These are phyloP conservation scores for Ceratobasidium sp. DNA, from an alignment of 1,284 basidiomycete genomes.

Conservation along the genomic window DNA sequence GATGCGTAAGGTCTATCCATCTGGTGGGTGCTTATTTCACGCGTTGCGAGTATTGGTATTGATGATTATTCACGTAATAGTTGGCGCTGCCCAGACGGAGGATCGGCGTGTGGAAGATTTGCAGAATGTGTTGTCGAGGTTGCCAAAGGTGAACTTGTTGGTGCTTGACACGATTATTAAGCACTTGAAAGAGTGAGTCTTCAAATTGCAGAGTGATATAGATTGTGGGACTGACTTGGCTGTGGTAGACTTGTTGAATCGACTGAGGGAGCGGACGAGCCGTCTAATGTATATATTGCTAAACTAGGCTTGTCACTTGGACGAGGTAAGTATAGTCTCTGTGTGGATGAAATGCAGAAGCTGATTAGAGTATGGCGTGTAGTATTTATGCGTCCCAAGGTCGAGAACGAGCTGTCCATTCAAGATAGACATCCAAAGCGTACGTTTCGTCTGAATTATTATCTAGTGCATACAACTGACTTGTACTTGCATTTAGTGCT, in stretches of 20 bases:
- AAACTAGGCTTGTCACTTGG: slow-evolving; percentile 90
- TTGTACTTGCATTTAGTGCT: slow-evolving; percentile 62
- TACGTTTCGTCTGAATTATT: slow-evolving; percentile 54
- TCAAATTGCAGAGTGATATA: slow-evolving; percentile 6
- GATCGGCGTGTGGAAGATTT: slow-evolving; percentile 72
- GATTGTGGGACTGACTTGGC: slow-evolving; percentile 8
- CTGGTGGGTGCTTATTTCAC: slow-evolving; percentile 53
- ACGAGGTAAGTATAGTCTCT: slow-evolving; percentile 67
- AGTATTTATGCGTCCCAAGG: slow-evolving; percentile 85
- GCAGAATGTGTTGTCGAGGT: slow-evolving; percentile 70
- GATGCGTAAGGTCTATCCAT: slow-evolving; percentile 82
- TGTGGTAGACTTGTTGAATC: slow-evolving; percentile 69
- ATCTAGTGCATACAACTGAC: not conserved
- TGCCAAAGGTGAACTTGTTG: slow-evolving; percentile 84
- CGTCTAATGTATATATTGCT: slow-evolving; percentile 79
- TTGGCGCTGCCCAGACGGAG: slow-evolving; percentile 70
- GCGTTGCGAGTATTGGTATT: slow-evolving; percentile 37
- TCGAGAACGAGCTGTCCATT: slow-evolving; percentile 83
- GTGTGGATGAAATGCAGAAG: not conserved
- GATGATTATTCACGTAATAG: slow-evolving; percentile 49
- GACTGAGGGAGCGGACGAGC: slow-evolving; percentile 72
- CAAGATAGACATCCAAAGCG: slow-evolving; percentile 85
- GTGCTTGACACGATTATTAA: slow-evolving; percentile 83
- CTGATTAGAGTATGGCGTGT: slow-evolving; percentile 9
- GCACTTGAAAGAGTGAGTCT: slow-evolving; percentile 77